phyloP scores from a whole-genome alignment of 164 flowering plant species.

The Aristolochia californica region DNA sequence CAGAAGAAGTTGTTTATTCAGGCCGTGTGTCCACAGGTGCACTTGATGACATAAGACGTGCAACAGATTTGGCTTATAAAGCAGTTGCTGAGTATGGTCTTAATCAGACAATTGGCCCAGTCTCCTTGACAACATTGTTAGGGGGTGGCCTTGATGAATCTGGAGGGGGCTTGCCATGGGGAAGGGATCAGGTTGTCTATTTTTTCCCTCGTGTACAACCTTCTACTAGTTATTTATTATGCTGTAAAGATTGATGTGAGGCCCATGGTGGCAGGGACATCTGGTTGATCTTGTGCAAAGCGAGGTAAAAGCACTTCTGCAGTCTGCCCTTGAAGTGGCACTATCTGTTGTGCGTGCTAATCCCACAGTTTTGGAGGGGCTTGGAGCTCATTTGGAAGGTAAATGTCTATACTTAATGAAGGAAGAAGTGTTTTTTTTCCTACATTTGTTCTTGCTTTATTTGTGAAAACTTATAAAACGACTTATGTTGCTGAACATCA shows the following conservation, averaged over 20 bases:
- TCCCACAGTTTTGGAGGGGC: conserved; percentile 83
- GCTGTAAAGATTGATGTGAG: conserved; percentile 8
- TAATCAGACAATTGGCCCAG: conserved; percentile 72
- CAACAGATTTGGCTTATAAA: conserved; percentile 97
- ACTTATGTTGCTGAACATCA: too few species aligned
- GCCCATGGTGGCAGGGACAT: conserved; percentile 53
- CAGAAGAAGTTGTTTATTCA: conserved; percentile 87
- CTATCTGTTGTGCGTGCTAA: conserved; percentile 86
- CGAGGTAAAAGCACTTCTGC: conserved; percentile 77
- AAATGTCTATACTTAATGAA: background rate
- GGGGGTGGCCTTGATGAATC: conserved; percentile 88
- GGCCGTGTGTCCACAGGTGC: conserved; percentile 99
- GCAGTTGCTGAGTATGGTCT: conserved; percentile 99
- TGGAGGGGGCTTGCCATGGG: conserved; percentile 70
- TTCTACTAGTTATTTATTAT: background rate
- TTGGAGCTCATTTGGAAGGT: conserved; percentile 97
- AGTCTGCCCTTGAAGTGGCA: conserved; percentile 84
- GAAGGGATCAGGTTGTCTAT: conserved; percentile 71
- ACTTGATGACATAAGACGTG: conserved; percentile 91
- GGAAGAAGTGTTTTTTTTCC: background rate
- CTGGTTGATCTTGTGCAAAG: conserved; percentile 91
- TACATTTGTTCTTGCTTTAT: background rate
- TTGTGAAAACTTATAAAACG: background rate
- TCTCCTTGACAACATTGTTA: conserved; percentile 76
- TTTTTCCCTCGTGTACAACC: background rate